Base-by-base conservation (phyloP, 202 grass and related monocot genomes). In the Schoenoplectus triqueter region DNA sequence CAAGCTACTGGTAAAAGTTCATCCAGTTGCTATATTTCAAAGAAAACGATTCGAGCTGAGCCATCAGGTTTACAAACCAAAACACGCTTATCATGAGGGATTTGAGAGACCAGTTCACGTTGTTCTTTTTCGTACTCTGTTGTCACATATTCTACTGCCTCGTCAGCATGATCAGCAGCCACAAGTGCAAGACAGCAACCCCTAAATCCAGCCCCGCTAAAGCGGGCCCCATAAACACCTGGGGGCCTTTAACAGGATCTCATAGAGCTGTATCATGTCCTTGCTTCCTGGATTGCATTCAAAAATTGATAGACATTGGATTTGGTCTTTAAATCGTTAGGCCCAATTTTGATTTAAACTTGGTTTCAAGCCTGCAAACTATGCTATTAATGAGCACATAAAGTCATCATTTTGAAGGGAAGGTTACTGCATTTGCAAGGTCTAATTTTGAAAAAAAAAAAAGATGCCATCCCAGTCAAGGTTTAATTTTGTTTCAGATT, bases 181-280 rank as follows among this genome's bases (percentile, higher is more conserved):
- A 98, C 92, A 57, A 98, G 78, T 5, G 92, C 95, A 10, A 98
- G 88, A 84, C 95, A 98, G 63, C 95, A 98, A 64, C 95, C 92
- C 66, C 95, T 93, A 84, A 98, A 98, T 59, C 95, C 95, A 4
- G 93, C 95, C 63, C 95, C 95, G 22, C 95, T 98, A 88, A 98
- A 98, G 21, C 95, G 91, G 22, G 90, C 88, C 13, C 95, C 95
- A 2, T 92, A 89, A 39, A 95, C 91, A 49, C 95, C 95, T n/a
- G 0, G 95, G 95, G 65, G 93, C 88, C 64, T 94, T 92, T 1
- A 98, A 84, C 75, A 98, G 87, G 85, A 98, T 98, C 85, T 95
- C 85, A 82, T 98, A 93, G 50, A 98, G 92, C 85, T 98, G 83
- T 74, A 92, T 90, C 95, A 98, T 95, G 92, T 95, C 91, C 66